Evolutionary conservation across 352 stramenopile genomes (phyloP), one percentile per base, ranked within the genome.

Genomic region (Phytophthora cryptogea): DNA sequence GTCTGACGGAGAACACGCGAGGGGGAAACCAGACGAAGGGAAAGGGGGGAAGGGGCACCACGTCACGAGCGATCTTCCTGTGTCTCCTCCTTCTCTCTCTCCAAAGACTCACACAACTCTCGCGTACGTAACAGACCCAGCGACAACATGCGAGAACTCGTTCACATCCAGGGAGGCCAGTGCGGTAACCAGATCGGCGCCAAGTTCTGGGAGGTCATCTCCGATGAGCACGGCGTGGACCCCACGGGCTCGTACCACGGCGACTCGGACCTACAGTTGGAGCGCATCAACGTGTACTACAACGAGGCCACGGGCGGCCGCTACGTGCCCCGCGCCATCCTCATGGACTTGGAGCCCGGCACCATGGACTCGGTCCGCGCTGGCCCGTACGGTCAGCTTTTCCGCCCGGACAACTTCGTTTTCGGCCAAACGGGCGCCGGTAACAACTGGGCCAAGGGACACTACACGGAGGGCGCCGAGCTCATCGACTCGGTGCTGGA

Each of bases 381-480:
- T 9, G 96, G 95, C 56, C 88, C 96, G 11, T 98, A 97, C 70
- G 97, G 97, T 41, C 77, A 98, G 70, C 90, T 99, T 48, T 99
- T 99, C 85, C 91, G 97, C 54, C 97, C 97, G 20, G 97, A 99
- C 79, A 99, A 99, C 87, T 99, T 99, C 70, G 96, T 99, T 32
- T 99, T 99, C 80, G 97, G 96, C 53, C 95, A 99, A 76, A 98
- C 90, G 37, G 97, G 97, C 69, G 97, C 96, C 37, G 97, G 97
- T 81, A 99, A 98, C 88, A 98, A 99, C 87, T 99, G 97, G 97
- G 97, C 97, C 78, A 99, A 99, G 86, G 97, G 97, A 64, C 97
- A 99, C 81, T 99, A 99, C 84, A 99, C 97, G 23, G 96, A 99
- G 74, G 97, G 97, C 59, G 96, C 96, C 5, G 97, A 99, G 85